Evolutionary conservation across 768 basidiomycete species (phyloP).

Genomic region (Leccinum broughii): DNA sequence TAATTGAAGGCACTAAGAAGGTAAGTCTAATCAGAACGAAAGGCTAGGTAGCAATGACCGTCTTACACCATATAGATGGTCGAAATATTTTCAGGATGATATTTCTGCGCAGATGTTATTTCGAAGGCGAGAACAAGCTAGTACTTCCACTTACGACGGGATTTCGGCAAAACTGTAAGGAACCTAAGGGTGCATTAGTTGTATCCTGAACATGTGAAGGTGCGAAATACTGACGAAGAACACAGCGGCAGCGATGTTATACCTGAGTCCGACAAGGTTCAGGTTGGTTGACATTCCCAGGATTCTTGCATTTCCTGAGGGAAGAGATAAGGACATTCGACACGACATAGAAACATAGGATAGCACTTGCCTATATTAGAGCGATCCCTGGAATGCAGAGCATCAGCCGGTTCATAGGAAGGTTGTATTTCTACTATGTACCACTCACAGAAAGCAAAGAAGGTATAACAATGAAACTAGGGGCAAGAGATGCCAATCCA

Average conservation of each 20-base stretch:
- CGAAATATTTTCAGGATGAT: conserved; percentile 37
- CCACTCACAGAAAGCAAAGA: conserved; percentile 46
- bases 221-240: conserved; percentile 33
- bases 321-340: not conserved
- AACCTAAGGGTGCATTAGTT: conserved; percentile 21
- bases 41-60: not conserved
- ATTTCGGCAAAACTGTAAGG: conserved; percentile 39
- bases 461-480: conserved; percentile 46
- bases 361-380: conserved; percentile 42
- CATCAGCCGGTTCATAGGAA: not conserved
- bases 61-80: conserved; percentile 38
- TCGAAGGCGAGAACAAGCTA: not conserved
- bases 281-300: conserved; percentile 44
- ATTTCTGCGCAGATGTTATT: conserved; percentile 29
- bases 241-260: conserved; percentile 40
- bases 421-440: not conserved
- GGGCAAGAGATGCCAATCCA: conserved; percentile 46
- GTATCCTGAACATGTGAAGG: not conserved
- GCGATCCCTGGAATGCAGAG: conserved; percentile 36
- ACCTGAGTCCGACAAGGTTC: conserved; percentile 34
- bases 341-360: not conserved
- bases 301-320: conserved; percentile 42
- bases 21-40: conserved; percentile 11
- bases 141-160: conserved; percentile 35
- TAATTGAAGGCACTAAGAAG: conserved; percentile 40